Evolutionary conservation across 179 eudicot species (phyloP).

Genomic region (Patellifolia procumbens): DNA sequence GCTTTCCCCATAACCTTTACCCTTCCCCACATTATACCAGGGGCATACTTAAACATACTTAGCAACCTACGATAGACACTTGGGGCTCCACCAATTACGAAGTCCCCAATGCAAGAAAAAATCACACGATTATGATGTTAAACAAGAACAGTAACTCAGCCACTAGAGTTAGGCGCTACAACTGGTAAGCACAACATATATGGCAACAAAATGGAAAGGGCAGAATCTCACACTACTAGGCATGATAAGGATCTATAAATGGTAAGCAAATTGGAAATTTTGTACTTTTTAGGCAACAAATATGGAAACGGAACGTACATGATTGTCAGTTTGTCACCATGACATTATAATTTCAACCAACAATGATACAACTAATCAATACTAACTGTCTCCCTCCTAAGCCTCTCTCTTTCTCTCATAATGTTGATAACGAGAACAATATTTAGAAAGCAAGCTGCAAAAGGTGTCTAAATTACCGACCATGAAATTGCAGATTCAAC

Average conservation of each 20-base stretch:
- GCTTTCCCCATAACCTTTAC: too few relatives aligned
- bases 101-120: too few relatives aligned
- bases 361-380: neutral
- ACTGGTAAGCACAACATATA: neutral
- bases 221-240: neutral
- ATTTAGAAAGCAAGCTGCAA: neutral
- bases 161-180: neutral
- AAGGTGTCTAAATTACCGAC: neutral
- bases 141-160: neutral
- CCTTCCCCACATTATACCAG: too few relatives aligned
- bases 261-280: neutral
- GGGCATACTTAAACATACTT: too few relatives aligned
- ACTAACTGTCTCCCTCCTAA: neutral
- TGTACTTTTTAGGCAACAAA: neutral
- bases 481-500: too few relatives aligned
- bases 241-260: neutral
- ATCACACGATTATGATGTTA: too few relatives aligned
- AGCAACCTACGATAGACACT: too few relatives aligned
- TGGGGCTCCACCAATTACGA: neutral
- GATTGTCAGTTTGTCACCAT: neutral
- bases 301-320: neutral
- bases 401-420: neutral
- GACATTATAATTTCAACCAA: neutral
- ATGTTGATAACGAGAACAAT: neutral
- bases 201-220: neutral